These are phyloP conservation scores for Penicillium ochrochloron DNA, from an alignment of 495 filamentous ascomycete species.

Conservation along the genomic window DNA sequence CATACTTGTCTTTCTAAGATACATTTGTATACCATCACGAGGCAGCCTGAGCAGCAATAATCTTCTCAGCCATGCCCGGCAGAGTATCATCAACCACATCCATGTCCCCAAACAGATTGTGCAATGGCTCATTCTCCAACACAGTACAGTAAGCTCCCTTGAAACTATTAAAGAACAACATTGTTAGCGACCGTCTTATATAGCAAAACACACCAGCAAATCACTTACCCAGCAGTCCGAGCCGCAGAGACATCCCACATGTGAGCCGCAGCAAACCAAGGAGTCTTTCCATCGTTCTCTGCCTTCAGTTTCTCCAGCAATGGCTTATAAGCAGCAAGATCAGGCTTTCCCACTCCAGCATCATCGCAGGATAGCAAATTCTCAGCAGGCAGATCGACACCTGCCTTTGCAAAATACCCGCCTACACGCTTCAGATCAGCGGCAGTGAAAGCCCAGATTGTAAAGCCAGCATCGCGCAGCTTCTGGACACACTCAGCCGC, in stretches of 20 bases:
- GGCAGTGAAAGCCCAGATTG: constrained; percentile 48
- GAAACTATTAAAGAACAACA: constrained; percentile 28
- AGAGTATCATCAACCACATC: constrained; percentile 47
- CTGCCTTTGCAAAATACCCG: constrained; percentile 42
- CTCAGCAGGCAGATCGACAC: constrained; percentile 40
- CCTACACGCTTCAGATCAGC: constrained; percentile 41
- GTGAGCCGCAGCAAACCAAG: constrained; percentile 46
- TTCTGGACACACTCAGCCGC: constrained; percentile 39
- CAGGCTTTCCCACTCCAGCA: constrained; percentile 39
- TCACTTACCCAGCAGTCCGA: constrained; percentile 33
- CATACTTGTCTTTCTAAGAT: neutral
- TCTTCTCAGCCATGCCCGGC: constrained; percentile 44
- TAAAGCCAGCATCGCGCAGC: constrained; percentile 45
- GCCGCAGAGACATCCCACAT: constrained; percentile 47
- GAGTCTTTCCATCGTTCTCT: constrained; percentile 29
- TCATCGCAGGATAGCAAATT: constrained; percentile 41
- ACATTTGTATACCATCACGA: neutral
- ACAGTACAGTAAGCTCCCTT: constrained; percentile 41
- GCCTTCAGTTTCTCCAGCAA: constrained; percentile 29
- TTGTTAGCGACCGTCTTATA: neutral
- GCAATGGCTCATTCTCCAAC: constrained; percentile 41
- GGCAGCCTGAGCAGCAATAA: constrained; percentile 34
- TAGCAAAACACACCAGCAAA: neutral
- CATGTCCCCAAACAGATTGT: constrained; percentile 43
- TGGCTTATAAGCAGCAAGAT: constrained; percentile 33